A percentile compares a stretch with the other conserved stretches of the same genome.
phyloP scores from a whole-genome alignment of 1,284 basidiomycete species.

The Amylostereum chailletii region DNA sequence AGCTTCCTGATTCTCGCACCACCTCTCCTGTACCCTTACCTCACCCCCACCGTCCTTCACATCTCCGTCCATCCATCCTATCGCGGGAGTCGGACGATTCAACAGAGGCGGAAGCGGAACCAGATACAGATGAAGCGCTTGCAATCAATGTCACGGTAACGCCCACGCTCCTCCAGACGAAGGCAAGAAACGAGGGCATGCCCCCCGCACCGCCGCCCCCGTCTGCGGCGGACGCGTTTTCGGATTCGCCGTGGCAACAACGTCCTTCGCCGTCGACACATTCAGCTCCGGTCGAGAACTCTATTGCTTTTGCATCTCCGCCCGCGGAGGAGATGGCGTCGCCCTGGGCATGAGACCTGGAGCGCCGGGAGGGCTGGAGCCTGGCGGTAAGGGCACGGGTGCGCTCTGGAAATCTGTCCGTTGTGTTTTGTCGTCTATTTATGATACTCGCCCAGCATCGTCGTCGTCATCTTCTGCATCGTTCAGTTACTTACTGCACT shows the following conservation, averaged over 20 bases:
- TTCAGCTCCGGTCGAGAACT: no score
- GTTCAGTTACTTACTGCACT: no score
- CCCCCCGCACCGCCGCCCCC: slow-evolving; percentile 11
- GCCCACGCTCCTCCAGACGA: not conserved
- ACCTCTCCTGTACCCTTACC: slow-evolving; percentile 9
- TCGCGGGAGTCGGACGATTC: not conserved
- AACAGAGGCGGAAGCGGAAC: not conserved
- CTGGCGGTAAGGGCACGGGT: no score
- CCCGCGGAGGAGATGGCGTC: no score
- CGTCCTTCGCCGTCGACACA: not conserved
- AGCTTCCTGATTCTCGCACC: slow-evolving; percentile 7
- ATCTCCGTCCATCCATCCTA: slow-evolving; percentile 5
- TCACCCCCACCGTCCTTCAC: slow-evolving; percentile 9
- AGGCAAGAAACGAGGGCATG: not conserved
- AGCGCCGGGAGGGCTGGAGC: no score
- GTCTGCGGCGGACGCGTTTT: slow-evolving; percentile 9
- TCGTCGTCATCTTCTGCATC: no score
- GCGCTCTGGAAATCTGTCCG: no score
- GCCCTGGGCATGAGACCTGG: no score
- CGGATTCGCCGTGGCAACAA: slow-evolving; percentile 7
- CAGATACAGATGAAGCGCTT: not conserved
- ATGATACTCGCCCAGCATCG: no score
- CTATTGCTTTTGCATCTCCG: no score
- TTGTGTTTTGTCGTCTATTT: no score
- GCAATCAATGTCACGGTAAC: not conserved